Evolutionary conservation across 345 rosid genomes (phyloP).

Genomic region (Brassica nigra): DNA sequence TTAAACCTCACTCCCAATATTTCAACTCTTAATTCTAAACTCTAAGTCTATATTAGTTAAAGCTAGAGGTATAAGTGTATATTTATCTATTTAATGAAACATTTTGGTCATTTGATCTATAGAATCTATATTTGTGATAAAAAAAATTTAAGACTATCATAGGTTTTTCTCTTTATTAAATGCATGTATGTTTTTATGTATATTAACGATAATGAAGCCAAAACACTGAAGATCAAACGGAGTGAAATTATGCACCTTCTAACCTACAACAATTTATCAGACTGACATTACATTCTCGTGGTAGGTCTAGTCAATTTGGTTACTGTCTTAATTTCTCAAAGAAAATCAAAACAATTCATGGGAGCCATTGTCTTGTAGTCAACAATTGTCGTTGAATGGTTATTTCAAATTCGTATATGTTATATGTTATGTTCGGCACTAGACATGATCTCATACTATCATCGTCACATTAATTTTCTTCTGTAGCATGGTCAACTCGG

Average conservation of each 20-base stretch:
- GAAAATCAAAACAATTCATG: slow-evolving; percentile 6
- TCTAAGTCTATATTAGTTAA: too few species aligned
- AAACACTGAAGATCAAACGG: slow-evolving; percentile 9
- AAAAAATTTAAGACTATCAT: too few species aligned
- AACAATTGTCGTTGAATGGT: slow-evolving; percentile 28
- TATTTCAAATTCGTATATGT: not conserved
- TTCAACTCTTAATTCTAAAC: too few species aligned
- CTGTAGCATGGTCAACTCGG: slow-evolving; percentile 43
- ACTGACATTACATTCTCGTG: slow-evolving; percentile 34
- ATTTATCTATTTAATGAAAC: too few species aligned
- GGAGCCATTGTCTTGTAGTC: slow-evolving; percentile 14
- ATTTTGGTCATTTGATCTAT: too few species aligned
- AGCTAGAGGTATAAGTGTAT: too few species aligned
- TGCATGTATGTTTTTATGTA: too few species aligned
- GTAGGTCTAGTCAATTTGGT: slow-evolving; percentile 28
- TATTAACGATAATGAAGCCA: slow-evolving; percentile 3
- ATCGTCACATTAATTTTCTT: slow-evolving; percentile 21
- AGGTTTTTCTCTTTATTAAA: too few species aligned
- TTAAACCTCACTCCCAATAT: too few species aligned
- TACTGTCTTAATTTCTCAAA: slow-evolving; percentile 11
- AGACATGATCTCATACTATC: slow-evolving; percentile 20
- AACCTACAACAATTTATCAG: slow-evolving; percentile 41
- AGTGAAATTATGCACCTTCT: slow-evolving; percentile 37
- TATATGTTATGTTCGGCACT: not conserved
- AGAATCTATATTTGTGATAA: too few species aligned